Evolutionary conservation across 768 basidiomycete genomes (phyloP).

Genomic region (Hypholoma fasciculare): DNA sequence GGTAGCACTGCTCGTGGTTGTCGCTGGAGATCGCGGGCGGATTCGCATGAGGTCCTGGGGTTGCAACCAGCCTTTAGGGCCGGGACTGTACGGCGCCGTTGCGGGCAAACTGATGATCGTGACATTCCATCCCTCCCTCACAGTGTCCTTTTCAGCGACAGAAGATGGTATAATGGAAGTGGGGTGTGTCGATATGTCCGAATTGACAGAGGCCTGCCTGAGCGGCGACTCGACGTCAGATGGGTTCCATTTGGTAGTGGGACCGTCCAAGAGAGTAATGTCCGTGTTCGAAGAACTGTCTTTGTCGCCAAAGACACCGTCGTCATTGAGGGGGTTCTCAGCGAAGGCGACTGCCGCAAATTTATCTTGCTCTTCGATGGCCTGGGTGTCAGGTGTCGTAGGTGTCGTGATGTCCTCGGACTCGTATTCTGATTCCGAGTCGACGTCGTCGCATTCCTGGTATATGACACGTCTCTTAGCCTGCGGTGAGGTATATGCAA

Average conservation of each 20-base stretch:
- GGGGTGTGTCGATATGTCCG: too few species aligned
- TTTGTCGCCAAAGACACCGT: too few species aligned
- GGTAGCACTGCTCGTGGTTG: not conserved
- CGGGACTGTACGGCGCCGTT: conserved; percentile 12
- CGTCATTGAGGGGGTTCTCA: not conserved
- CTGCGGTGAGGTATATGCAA: conserved; percentile 16
- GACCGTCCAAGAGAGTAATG: too few species aligned
- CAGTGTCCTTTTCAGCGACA: not conserved
- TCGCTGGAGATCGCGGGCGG: not conserved
- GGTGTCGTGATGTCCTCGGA: not conserved
- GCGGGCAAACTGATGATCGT: conserved; percentile 9
- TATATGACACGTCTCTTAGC: not conserved
- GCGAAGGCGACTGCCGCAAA: not conserved
- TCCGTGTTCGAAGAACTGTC: too few species aligned
- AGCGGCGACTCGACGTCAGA: too few species aligned
- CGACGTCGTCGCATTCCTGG: conserved; percentile 5
- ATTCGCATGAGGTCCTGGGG: conserved; percentile 12
- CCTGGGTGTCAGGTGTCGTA: not conserved
- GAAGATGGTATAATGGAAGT: too few species aligned
- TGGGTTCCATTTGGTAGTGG: too few species aligned
- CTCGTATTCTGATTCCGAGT: conserved; percentile 4
- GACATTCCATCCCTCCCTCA: conserved; percentile 14
- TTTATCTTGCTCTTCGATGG: not conserved
- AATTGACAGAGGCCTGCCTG: too few species aligned
- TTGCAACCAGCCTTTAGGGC: conserved; percentile 15